phyloP scores from a whole-genome alignment of 2,329 filamentous ascomycete genomes.

The Raffaelea deltoideospora region DNA sequence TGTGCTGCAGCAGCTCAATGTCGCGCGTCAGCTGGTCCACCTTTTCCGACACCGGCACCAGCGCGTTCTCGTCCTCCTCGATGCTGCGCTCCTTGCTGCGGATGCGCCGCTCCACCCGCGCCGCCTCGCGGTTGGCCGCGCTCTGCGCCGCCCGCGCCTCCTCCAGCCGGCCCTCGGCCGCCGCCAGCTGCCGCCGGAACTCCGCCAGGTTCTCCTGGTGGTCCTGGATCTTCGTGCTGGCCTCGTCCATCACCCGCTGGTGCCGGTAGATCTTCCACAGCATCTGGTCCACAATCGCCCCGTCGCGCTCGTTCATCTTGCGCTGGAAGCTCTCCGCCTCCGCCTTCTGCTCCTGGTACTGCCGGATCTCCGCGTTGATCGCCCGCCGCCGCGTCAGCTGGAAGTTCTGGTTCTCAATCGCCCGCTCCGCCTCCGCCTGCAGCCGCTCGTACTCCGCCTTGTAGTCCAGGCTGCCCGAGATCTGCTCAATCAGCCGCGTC shows the following conservation, averaged over 20 bases:
- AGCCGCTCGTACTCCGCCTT: slow-evolving; percentile 86
- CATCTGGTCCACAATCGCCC: slow-evolving; percentile 82
- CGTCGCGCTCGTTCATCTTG: slow-evolving; percentile 80
- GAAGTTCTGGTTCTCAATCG: slow-evolving; percentile 74
- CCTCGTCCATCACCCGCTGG: slow-evolving; percentile 84
- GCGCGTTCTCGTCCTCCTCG: slow-evolving; percentile 68
- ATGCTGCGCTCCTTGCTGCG: slow-evolving; percentile 75
- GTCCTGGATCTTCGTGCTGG: slow-evolving; percentile 75
- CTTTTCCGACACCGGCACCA: slow-evolving; percentile 88
- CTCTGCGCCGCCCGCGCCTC: slow-evolving; percentile 72
- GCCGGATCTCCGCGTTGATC: slow-evolving; percentile 95
- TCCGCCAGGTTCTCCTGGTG: slow-evolving; percentile 94
- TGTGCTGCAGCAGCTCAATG: slow-evolving; percentile 49
- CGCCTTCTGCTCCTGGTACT: slow-evolving; percentile 91
- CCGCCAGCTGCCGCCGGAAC: slow-evolving; percentile 72
- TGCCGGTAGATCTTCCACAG: slow-evolving; percentile 96
- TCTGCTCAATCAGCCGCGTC: slow-evolving; percentile 89
- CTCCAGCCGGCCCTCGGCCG: slow-evolving; percentile 67
- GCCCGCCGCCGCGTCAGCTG: slow-evolving; percentile 79
- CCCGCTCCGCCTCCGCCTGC: slow-evolving; percentile 75
- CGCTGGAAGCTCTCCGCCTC: slow-evolving; percentile 88
- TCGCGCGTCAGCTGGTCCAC: slow-evolving; percentile 63
- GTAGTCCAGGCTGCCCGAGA: slow-evolving; percentile 88
- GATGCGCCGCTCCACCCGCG: slow-evolving; percentile 69
- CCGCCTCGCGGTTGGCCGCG: slow-evolving; percentile 58